phyloP scores from a whole-genome alignment of 2,329 filamentous ascomycete species.

The Talaromyces sp. region DNA sequence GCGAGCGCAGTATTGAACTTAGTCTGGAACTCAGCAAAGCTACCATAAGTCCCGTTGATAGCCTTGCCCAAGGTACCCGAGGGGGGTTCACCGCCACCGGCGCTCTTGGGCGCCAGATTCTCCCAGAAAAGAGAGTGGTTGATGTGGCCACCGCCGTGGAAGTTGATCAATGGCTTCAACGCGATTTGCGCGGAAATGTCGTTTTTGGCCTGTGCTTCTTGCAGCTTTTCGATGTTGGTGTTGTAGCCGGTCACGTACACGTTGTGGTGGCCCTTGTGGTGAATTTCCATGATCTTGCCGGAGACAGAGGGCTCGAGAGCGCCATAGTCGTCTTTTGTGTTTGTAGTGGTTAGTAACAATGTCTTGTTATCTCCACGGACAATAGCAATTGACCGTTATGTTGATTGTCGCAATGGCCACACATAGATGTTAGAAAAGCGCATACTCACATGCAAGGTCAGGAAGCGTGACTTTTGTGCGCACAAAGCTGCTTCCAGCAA shows the following conservation, averaged over 20 bases:
- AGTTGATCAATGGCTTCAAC: conserved; percentile 57
- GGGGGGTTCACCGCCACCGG: conserved; percentile 59
- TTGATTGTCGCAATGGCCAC: not conserved
- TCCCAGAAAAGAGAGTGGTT: conserved; percentile 64
- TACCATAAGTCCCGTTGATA: conserved; percentile 56
- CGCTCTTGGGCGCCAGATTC: conserved; percentile 57
- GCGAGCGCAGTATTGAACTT: conserved; percentile 60
- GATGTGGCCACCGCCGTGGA: conserved; percentile 58
- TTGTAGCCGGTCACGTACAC: conserved; percentile 91
- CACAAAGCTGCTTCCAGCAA: conserved; percentile 69
- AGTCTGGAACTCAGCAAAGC: conserved; percentile 54
- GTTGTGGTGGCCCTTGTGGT: conserved; percentile 91
- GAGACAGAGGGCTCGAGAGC: conserved; percentile 82
- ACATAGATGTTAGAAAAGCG: not conserved
- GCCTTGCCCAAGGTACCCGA: conserved; percentile 51
- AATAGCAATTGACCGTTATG: not conserved
- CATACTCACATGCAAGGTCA: conserved; percentile 67
- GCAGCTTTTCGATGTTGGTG: conserved; percentile 65
- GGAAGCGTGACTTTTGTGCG: conserved; percentile 89
- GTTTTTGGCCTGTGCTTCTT: conserved; percentile 49
- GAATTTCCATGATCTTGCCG: conserved; percentile 91
- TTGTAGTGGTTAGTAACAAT: not conserved
- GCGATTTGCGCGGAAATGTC: conserved; percentile 54
- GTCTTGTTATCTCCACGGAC: not conserved
- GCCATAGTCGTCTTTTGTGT: conserved; percentile 76